Conservation (phyloP, 345 rosid genomes). For the Acer yangbiense region DNA sequence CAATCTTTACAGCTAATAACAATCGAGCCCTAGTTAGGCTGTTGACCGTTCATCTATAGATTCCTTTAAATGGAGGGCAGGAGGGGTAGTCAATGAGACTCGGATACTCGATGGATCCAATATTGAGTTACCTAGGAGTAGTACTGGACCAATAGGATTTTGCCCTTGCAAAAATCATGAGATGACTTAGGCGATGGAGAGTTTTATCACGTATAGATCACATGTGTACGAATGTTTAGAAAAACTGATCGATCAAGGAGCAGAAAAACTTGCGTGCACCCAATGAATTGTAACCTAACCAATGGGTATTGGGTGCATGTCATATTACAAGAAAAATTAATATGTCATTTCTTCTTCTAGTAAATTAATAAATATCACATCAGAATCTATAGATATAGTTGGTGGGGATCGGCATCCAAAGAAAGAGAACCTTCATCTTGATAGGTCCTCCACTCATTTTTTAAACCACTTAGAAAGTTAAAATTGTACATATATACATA, state of each 20-base stretch:
- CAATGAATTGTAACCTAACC: too few relatives aligned
- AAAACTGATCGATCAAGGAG: background rate
- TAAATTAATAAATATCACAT: background rate
- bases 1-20: background rate
- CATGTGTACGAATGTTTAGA: background rate
- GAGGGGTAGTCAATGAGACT: background rate
- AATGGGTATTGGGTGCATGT: too few relatives aligned
- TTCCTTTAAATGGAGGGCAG: background rate
- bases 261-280: too few relatives aligned
- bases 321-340: too few relatives aligned
- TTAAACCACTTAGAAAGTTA: background rate
- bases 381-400: background rate
- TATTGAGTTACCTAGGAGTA: too few relatives aligned
- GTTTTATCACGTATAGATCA: background rate
- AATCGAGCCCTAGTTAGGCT: background rate
- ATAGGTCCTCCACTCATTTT: background rate
- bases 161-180: background rate
- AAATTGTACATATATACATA: too few relatives aligned
- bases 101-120: background rate
- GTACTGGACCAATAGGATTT: background rate
- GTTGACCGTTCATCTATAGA: background rate
- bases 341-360: too few relatives aligned
- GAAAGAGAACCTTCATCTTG: constrained; percentile 18
- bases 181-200: background rate
- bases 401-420: constrained; percentile 21